Conservation (phyloP, 768 basidiomycete genomes). For the Postia placenta region DNA sequence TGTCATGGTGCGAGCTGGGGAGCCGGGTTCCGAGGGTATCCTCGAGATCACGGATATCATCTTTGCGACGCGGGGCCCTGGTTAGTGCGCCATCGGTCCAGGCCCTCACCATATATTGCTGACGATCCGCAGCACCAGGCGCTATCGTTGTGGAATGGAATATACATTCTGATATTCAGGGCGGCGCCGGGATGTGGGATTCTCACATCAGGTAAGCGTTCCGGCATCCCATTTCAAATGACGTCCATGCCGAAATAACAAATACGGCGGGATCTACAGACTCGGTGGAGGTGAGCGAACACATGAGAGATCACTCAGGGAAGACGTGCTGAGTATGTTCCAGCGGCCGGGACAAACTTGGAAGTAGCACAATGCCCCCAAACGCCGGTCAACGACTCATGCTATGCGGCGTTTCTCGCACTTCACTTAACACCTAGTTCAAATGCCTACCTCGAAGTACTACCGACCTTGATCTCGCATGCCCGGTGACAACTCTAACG, state of each 20-base stretch:
- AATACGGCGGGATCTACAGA: no score
- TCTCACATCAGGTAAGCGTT: conserved; percentile 31
- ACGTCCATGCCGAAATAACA: background rate
- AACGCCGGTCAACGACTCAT: conserved; percentile 28
- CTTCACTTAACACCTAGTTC: conserved; percentile 46
- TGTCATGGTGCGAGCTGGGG: conserved; percentile 38
- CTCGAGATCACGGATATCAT: conserved; percentile 42
- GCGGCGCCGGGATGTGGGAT: conserved; percentile 49
- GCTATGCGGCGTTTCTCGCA: conserved; percentile 60
- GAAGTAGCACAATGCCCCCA: conserved; percentile 29
- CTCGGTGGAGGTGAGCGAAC: no score
- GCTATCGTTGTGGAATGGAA: conserved; percentile 60
- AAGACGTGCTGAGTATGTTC: no score
- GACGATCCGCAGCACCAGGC: conserved; percentile 32
- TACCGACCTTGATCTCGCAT: background rate
- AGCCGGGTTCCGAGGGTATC: conserved; percentile 29
- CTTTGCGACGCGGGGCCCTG: conserved; percentile 35
- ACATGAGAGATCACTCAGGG: no score
- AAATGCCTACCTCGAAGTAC: conserved; percentile 51
- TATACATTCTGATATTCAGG: conserved; percentile 44
- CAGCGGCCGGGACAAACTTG: conserved; percentile 27
- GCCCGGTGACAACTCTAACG: background rate
- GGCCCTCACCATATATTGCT: background rate
- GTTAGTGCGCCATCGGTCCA: conserved; percentile 11
- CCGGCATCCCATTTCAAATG: background rate